A percentile compares a stretch with the other conserved stretches of the same genome.
These are phyloP conservation scores for Spathaspora sp. DNA, from an alignment of 1,139 yeast genomes.

Conservation along the genomic window DNA sequence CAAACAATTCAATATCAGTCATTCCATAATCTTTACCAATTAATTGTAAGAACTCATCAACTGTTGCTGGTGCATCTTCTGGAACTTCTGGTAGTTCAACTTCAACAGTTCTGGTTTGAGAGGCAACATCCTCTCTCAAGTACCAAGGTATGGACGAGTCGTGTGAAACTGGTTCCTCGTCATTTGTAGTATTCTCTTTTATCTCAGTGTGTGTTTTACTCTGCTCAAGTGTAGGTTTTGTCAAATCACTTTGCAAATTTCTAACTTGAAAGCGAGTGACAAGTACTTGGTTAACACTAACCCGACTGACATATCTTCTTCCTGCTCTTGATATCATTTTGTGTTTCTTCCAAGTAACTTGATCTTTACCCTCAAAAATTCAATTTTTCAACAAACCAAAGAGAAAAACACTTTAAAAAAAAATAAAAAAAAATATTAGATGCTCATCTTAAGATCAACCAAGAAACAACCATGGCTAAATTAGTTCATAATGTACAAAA, in stretches of 20 bases:
- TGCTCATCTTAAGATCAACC: constrained; percentile 8
- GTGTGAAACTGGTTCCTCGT: not conserved
- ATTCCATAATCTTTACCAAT: constrained; percentile 66
- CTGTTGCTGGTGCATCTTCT: constrained; percentile 47
- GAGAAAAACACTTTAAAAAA: not conserved
- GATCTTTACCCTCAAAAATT: not conserved
- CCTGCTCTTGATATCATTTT: not conserved
- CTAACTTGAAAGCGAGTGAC: not conserved
- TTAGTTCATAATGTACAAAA: constrained; percentile 88
- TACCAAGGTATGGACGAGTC: constrained; percentile 56
- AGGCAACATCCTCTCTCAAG: constrained; percentile 50
- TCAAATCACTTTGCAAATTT: not conserved
- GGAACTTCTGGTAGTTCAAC: constrained; percentile 52
- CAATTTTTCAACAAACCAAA: not conserved
- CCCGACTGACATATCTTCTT: not conserved
- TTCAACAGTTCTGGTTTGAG: constrained; percentile 29
- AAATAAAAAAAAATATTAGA: constrained; percentile 4
- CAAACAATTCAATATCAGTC: constrained; percentile 59
- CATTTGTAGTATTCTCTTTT: not conserved
- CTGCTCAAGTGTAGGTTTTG: not conserved
- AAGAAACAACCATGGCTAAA: constrained; percentile 56
- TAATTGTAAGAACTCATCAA: constrained; percentile 45
- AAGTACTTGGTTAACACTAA: not conserved
- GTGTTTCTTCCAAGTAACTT: not conserved
- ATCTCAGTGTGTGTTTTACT: not conserved